Conservation (phyloP, 2,329 filamentous ascomycete species). For the Aspergillus viridinutans region DNA sequence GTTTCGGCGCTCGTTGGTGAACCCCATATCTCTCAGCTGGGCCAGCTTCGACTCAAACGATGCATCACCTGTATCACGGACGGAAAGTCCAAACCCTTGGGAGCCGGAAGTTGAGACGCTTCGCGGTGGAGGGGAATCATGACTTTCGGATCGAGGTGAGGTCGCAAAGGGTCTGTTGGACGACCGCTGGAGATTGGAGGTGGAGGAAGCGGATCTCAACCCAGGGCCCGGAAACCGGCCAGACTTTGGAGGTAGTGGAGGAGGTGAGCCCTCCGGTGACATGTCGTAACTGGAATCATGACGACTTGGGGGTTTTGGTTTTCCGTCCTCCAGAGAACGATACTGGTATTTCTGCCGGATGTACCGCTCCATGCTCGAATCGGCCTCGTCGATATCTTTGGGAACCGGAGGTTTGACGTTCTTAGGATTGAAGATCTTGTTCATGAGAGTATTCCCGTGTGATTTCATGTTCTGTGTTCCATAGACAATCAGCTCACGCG, state of each 20-base stretch:
- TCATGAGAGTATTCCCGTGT: conserved; percentile 79
- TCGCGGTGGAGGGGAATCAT: conserved; percentile 22
- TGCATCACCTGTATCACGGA: conserved; percentile 46
- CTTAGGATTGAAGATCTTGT: conserved; percentile 83
- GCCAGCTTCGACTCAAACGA: conserved; percentile 69
- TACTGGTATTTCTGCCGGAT: conserved; percentile 92
- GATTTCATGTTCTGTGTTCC: conserved; percentile 78
- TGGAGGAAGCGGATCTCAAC: conserved; percentile 65
- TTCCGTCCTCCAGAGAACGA: conserved; percentile 48
- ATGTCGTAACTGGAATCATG: conserved; percentile 55
- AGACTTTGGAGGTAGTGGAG: conserved; percentile 57
- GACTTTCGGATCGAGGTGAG: conserved; percentile 23
- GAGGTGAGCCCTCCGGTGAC: conserved; percentile 53
- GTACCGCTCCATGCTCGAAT: conserved; percentile 91
- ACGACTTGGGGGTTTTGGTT: conserved; percentile 44
- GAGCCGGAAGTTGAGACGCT: conserved; percentile 23
- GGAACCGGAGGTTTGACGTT: conserved; percentile 80
- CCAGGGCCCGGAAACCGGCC: conserved; percentile 60
- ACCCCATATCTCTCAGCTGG: conserved; percentile 85
- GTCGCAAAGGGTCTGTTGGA: conserved; percentile 52
- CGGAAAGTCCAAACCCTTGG: conserved; percentile 62
- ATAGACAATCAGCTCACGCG: conserved; percentile 72
- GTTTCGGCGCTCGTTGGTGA: conserved; percentile 77
- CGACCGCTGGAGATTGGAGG: conserved; percentile 58
- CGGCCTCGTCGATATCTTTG: conserved; percentile 85